phyloP scores from a whole-genome alignment of 2,329 filamentous ascomycete genomes.

The Talaromyces sp. region DNA sequence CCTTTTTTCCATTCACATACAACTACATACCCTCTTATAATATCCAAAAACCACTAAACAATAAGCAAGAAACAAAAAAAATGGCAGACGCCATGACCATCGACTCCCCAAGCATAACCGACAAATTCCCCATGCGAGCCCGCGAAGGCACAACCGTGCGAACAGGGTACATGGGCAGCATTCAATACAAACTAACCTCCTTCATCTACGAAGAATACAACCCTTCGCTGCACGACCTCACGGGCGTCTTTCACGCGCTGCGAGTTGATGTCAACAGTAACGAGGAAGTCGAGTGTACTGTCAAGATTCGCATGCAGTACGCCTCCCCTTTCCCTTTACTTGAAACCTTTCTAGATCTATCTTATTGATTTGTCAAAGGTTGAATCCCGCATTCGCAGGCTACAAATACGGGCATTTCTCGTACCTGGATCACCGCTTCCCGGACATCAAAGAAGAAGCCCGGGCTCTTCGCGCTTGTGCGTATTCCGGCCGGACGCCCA shows the following conservation, averaged over 20 bases:
- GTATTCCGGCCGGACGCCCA: neutral
- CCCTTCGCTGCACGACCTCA: neutral
- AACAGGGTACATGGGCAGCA: constrained; percentile 5
- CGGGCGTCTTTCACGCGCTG: neutral
- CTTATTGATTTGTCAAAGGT: neutral
- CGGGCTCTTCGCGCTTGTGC: neutral
- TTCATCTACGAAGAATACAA: constrained; percentile 1
- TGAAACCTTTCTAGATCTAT: too few relatives aligned
- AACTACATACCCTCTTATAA: too few relatives aligned
- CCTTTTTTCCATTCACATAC: neutral
- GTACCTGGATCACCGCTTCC: neutral
- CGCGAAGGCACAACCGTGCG: neutral
- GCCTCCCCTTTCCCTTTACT: too few relatives aligned
- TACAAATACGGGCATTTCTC: neutral
- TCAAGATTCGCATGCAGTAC: constrained; percentile 4
- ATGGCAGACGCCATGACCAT: neutral
- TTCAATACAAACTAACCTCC: neutral
- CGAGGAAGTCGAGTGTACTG: neutral
- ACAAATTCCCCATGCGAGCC: neutral
- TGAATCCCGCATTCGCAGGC: neutral
- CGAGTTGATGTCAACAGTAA: neutral
- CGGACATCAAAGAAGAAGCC: neutral
- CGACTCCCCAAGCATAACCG: neutral
- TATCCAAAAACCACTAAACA: neutral
- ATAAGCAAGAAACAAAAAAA: neutral